Conservation (phyloP, 2,329 filamentous ascomycete genomes). For the Hypoxylon sp. region DNA sequence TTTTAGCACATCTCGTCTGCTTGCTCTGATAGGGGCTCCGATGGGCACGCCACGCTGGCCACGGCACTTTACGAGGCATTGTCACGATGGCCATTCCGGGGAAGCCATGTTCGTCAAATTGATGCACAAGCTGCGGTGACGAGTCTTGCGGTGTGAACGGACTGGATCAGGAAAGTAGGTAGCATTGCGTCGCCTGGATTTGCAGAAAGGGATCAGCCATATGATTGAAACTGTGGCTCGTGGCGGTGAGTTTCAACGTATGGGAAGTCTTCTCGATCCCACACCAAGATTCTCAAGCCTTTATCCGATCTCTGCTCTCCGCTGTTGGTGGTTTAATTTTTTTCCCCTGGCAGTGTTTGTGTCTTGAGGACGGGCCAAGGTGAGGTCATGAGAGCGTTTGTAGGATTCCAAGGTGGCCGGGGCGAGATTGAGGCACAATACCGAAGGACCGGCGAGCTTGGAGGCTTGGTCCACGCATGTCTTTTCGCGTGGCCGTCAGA, state of each 20-base stretch:
- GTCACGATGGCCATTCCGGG: constrained; percentile 25
- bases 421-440: neutral
- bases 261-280: constrained; percentile 13
- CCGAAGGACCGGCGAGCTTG: neutral
- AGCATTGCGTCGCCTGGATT: constrained; percentile 25
- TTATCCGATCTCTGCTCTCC: neutral
- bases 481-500: constrained; percentile 1
- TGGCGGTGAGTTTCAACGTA: constrained; percentile 43
- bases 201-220: constrained; percentile 24
- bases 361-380: constrained; percentile 4
- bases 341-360: neutral
- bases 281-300: constrained; percentile 15
- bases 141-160: constrained; percentile 37
- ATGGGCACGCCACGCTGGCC: constrained; percentile 17
- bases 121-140: constrained; percentile 26
- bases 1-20: too few relatives aligned
- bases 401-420: neutral
- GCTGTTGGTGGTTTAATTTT: neutral
- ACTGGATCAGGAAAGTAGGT: constrained; percentile 36
- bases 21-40: constrained; percentile 13
- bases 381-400: constrained; percentile 7
- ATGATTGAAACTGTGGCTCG: constrained; percentile 30
- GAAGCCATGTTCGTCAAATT: constrained; percentile 29
- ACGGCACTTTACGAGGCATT: constrained; percentile 20
- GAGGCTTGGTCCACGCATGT: neutral